These are phyloP conservation scores for Citrus unshiu DNA, from an alignment of 345 rosid species.

Conservation along the genomic window DNA sequence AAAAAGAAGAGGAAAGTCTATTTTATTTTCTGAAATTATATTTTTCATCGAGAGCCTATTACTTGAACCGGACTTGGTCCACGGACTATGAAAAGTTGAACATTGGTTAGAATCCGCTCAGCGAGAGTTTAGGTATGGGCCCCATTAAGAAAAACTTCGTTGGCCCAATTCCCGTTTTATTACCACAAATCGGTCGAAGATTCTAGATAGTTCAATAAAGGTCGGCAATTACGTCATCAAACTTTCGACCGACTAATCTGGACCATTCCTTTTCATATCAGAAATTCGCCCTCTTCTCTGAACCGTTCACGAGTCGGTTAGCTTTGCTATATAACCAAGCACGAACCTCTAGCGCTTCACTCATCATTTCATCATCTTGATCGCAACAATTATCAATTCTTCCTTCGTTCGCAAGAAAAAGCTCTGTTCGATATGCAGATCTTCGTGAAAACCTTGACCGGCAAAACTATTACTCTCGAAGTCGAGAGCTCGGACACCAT, in stretches of 20 bases:
- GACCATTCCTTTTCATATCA: not conserved
- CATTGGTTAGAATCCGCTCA: too few species aligned
- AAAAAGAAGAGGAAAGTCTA: too few species aligned
- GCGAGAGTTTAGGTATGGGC: too few species aligned
- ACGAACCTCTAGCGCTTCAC: fast-evolving
- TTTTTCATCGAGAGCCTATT: too few species aligned
- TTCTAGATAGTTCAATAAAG: not conserved
- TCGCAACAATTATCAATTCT: too few species aligned
- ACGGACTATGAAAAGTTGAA: too few species aligned
- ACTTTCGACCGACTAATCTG: not conserved
- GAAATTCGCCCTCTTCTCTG: not conserved
- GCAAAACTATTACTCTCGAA: slow-evolving; percentile 9
- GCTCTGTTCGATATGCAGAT: slow-evolving; percentile 8
- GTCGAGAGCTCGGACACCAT: slow-evolving; percentile 15
- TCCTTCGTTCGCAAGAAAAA: not conserved
- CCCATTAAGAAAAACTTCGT: too few species aligned
- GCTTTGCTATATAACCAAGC: slow-evolving; percentile 5
- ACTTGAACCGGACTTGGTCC: too few species aligned
- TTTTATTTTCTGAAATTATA: too few species aligned
- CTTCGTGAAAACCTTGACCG: slow-evolving; percentile 10
- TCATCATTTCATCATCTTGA: not conserved
- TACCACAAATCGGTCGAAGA: not conserved
- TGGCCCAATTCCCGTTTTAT: too few species aligned
- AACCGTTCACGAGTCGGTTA: not conserved
- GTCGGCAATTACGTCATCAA: not conserved